phyloP scores from a whole-genome alignment of 1,139 yeast species.

The Scheffersomyces insectosa region DNA sequence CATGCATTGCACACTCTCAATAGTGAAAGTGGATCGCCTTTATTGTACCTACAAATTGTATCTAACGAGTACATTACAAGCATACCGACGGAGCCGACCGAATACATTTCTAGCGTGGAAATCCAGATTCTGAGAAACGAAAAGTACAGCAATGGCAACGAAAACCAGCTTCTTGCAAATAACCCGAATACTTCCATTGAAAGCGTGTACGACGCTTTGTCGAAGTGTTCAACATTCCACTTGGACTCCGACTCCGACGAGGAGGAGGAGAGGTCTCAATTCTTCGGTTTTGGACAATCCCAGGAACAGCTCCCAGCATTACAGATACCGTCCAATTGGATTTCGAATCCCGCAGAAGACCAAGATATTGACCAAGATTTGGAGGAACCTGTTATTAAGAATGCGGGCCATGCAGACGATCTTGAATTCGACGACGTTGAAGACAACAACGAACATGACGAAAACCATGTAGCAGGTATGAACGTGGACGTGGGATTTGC shows the following conservation, averaged over 20 bases:
- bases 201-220: slow-evolving; percentile 35
- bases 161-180: slow-evolving; percentile 11
- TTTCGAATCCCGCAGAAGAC: slow-evolving; percentile 7
- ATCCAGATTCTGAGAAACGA: slow-evolving; percentile 12
- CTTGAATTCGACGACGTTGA: slow-evolving; percentile 21
- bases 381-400: slow-evolving; percentile 11
- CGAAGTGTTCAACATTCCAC: slow-evolving; percentile 42
- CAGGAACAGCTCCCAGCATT: slow-evolving; percentile 12
- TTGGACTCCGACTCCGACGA: slow-evolving; percentile 28
- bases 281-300: neutral
- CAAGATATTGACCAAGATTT: slow-evolving; percentile 6
- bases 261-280: slow-evolving; percentile 10
- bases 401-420: slow-evolving; percentile 42
- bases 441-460: slow-evolving; percentile 12
- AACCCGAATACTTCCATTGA: slow-evolving; percentile 8
- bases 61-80: slow-evolving; percentile 19
- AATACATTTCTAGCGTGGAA: slow-evolving; percentile 22
- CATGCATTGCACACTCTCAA: slow-evolving; percentile 30
- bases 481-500: slow-evolving; percentile 44
- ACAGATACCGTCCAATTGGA: slow-evolving; percentile 26
- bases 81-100: slow-evolving; percentile 12
- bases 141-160: neutral
- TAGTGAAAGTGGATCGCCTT: slow-evolving; percentile 14
- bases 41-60: slow-evolving; percentile 36
- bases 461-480: slow-evolving; percentile 39